A percentile compares a stretch with the other conserved stretches of the same genome.
Evolutionary conservation across 768 basidiomycete genomes (phyloP).

Genomic region (Suillus lakei): DNA sequence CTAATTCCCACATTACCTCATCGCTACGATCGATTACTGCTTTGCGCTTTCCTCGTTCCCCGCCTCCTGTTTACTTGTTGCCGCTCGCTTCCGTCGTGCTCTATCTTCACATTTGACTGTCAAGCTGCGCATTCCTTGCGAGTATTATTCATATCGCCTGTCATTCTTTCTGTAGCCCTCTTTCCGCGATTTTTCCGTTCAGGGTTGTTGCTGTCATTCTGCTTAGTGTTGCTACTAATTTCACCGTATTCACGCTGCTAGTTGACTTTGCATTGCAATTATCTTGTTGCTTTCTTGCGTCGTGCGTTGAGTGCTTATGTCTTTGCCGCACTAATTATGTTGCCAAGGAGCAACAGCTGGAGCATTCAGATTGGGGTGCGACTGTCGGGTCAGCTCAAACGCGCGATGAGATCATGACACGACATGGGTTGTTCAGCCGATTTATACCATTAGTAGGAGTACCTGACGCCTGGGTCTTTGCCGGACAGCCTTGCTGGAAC

Average conservation of each 20-base stretch:
- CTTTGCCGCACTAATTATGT: background rate
- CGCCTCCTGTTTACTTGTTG: constrained; percentile 9
- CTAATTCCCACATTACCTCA: constrained; percentile 20
- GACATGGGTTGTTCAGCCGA: background rate
- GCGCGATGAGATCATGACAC: background rate
- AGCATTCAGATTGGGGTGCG: background rate
- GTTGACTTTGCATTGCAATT: constrained; percentile 9
- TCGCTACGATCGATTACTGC: constrained; percentile 10
- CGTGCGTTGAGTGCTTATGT: background rate
- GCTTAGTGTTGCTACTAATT: constrained; percentile 14
- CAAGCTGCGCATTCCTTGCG: constrained; percentile 17
- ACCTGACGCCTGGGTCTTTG: background rate
- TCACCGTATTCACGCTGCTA: constrained; percentile 19
- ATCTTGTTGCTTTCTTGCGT: background rate
- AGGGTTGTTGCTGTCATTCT: constrained; percentile 11
- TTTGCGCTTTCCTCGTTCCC: constrained; percentile 16
- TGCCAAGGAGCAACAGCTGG: background rate
- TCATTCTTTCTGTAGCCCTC: constrained; percentile 25
- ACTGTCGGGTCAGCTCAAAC: background rate
- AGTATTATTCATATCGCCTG: constrained; percentile 40
- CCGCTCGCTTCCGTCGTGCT: constrained; percentile 5
- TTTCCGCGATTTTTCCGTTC: constrained; percentile 17
- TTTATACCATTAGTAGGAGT: background rate
- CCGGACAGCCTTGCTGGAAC: background rate
- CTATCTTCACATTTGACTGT: constrained; percentile 19